Base-by-base conservation (phyloP, 768 basidiomycete species). In the Tricholoma matsutake region DNA sequence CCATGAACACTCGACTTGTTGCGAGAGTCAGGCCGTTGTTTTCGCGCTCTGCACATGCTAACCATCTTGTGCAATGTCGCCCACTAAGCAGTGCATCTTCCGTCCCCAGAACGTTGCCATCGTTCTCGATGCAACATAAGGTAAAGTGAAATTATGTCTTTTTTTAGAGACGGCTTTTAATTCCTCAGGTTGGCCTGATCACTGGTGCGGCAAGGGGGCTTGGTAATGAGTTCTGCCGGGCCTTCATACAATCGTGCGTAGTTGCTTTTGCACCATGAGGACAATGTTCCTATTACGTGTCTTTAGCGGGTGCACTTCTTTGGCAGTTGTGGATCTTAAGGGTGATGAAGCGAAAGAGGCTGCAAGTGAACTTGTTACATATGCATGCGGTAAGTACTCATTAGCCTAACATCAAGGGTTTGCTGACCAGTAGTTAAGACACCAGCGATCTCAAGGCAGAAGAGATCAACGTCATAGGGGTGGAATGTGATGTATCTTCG, bases 181-280 rank as follows among this genome's bases (percentile, higher is more conserved):
- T 59, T 62, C 35, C 18, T 6, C 69, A 96, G 88, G 94, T 94
- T 57, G 93, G 92, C 76, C 78, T 96, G 67, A 87, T 98, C 55
- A 98, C 96, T 39, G 96, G 96, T 51, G 96, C 88, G 57, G 96
- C 95, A 11, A 83, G 91, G 68, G 96, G 96, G 6, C 78, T 98
- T 51, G 96, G 96, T 6, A 83, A 90, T 65, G 89, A 94, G 73
- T 94, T 98, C 71, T 95, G 94, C 71, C 84, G 87, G 51, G 94
- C 94, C 11, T 95, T 98, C 73, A 68, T 95, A 65, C 87, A 91
- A 75, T 91, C 91, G 91, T 92, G 67, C 67, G 86, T 76, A 32
- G 11, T 49, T 60, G 39, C 59, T 63, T 25, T 28, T 45, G 34
- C 49, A 49, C 20, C 34, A 31, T 41, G 47, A 54, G n/a, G 43